Evolutionary conservation across 495 filamentous ascomycete species (phyloP).

Genomic region (Penicillium daleae): DNA sequence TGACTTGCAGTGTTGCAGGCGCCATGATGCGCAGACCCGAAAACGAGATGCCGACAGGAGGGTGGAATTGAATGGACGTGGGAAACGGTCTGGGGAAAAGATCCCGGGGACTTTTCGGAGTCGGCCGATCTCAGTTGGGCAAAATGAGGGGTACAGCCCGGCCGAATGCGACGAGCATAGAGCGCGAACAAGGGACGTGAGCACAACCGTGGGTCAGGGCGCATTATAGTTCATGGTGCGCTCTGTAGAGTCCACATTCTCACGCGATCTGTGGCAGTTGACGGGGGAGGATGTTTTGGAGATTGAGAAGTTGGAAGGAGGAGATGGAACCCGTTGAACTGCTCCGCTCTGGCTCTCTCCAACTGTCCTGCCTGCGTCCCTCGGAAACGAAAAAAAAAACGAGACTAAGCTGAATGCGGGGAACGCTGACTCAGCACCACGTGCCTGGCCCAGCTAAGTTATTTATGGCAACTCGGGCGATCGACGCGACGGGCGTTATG

Average conservation of each 20-base stretch:
- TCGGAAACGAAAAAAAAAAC: background rate
- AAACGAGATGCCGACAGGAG: slow-evolving; percentile 15
- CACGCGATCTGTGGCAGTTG: background rate
- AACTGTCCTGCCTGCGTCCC: too few relatives aligned
- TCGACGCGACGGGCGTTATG: slow-evolving; percentile 21
- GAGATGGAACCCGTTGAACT: background rate
- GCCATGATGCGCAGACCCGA: slow-evolving; percentile 42
- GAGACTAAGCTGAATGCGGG: slow-evolving; percentile 20
- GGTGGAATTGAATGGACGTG: slow-evolving; percentile 4
- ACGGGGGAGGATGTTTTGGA: background rate
- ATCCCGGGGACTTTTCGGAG: slow-evolving; percentile 32
- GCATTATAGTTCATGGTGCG: slow-evolving; percentile 18
- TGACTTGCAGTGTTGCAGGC: slow-evolving; percentile 37
- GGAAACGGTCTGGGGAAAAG: slow-evolving; percentile 26
- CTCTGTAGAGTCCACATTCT: background rate
- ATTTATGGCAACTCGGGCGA: slow-evolving; percentile 23
- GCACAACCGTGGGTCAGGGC: slow-evolving; percentile 14
- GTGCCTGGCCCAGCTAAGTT: too few relatives aligned
- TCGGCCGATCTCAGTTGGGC: slow-evolving; percentile 31
- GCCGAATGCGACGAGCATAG: slow-evolving; percentile 29
- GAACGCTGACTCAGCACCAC: slow-evolving; percentile 24
- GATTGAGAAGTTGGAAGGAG: too few relatives aligned
- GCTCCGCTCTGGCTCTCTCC: too few relatives aligned
- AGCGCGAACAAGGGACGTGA: slow-evolving; percentile 7
- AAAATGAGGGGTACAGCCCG: slow-evolving; percentile 34